phyloP scores from a whole-genome alignment of 768 basidiomycete species.

The Russula virescens region DNA sequence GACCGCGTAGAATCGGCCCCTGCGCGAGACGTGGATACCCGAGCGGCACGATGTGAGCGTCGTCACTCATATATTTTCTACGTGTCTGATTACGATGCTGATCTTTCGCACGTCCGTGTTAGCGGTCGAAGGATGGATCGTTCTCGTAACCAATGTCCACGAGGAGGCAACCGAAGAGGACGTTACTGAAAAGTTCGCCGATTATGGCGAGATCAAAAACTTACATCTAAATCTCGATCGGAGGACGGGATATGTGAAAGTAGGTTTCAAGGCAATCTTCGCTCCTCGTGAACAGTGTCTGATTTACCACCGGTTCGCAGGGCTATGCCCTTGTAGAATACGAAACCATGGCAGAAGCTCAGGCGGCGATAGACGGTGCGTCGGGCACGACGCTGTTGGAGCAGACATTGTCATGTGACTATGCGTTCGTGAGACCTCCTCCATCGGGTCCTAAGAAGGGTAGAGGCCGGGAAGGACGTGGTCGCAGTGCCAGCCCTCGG shows the following conservation, averaged over 20 bases:
- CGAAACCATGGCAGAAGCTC: constrained; percentile 90
- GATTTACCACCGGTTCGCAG: constrained; percentile 37
- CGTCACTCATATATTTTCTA: constrained; percentile 4
- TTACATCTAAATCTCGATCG: constrained; percentile 95
- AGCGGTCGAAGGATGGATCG: constrained; percentile 99
- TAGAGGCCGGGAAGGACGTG: constrained; percentile 54
- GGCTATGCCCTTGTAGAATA: constrained; percentile 98
- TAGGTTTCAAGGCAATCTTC: constrained; percentile 32
- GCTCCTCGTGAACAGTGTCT: background rate
- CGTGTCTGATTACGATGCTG: constrained; percentile 18
- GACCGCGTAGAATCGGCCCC: constrained; percentile 73
- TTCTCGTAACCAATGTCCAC: constrained; percentile 92
- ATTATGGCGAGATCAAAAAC: constrained; percentile 97
- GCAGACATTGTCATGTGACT: constrained; percentile 84
- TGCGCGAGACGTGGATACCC: constrained; percentile 52
- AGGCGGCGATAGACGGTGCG: constrained; percentile 88
- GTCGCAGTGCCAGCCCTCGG: constrained; percentile 77
- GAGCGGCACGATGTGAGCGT: constrained; percentile 78
- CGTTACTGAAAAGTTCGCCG: constrained; percentile 90
- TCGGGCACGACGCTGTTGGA: constrained; percentile 80
- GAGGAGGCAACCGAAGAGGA: constrained; percentile 99
- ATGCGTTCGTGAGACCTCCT: constrained; percentile 83
- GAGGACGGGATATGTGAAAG: constrained; percentile 98
- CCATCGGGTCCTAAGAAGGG: constrained; percentile 79
- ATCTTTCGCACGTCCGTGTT: constrained; percentile 13